Conservation (phyloP, 2,329 filamentous ascomycete species). For the Nakataea oryzae region DNA sequence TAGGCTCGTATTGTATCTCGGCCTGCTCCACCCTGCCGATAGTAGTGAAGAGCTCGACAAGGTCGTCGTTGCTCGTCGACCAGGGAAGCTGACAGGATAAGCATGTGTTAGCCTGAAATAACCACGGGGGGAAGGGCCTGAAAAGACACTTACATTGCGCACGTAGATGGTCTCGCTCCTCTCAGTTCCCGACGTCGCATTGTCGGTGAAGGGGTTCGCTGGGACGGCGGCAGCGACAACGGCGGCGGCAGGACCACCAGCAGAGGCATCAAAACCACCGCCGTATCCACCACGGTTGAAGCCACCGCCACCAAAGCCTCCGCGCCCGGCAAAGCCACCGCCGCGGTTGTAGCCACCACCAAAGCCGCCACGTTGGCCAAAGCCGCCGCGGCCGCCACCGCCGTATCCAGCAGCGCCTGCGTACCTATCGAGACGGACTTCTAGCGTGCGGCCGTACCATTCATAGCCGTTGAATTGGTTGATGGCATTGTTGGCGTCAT, state of each 20-base stretch:
- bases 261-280: constrained; percentile 32
- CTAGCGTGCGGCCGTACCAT: constrained; percentile 87
- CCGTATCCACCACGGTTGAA: constrained; percentile 37
- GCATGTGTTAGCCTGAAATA: constrained; percentile 9
- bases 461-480: constrained; percentile 98
- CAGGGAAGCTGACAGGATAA: constrained; percentile 64
- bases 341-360: constrained; percentile 41
- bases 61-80: constrained; percentile 97
- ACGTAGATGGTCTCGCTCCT: constrained; percentile 82
- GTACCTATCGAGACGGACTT: constrained; percentile 94
- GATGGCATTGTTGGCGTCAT: constrained; percentile 92
- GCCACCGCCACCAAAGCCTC: constrained; percentile 28
- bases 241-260: constrained; percentile 32
- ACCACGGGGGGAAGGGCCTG: not conserved
- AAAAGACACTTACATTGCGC: constrained; percentile 66
- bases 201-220: constrained; percentile 83
- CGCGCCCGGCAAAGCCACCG: constrained; percentile 30
- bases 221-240: constrained; percentile 35
- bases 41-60: constrained; percentile 92
- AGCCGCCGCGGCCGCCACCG: constrained; percentile 45
- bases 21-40: constrained; percentile 97
- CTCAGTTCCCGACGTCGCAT: constrained; percentile 77
- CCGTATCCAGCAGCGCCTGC: constrained; percentile 46
- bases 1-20: constrained; percentile 98
- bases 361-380: constrained; percentile 45